Percentiles rank a stretch among this genome's conserved stretches.
phyloP scores from a whole-genome alignment of 805 yeast species.

The Sugiyamaella mastotermitis region DNA sequence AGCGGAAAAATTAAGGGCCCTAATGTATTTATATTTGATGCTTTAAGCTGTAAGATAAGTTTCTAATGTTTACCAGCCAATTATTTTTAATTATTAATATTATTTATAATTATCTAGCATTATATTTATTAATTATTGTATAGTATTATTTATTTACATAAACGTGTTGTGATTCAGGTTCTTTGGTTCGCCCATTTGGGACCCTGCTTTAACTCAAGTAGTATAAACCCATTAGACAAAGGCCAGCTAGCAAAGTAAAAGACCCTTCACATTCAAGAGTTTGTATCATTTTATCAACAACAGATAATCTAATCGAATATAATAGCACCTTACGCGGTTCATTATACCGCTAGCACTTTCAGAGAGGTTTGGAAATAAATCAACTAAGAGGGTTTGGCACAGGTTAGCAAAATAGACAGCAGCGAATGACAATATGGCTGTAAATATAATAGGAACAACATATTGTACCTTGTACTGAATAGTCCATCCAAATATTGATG shows the following conservation, averaged over 20 bases:
- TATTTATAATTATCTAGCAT: too few relatives aligned
- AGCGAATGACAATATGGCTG: slow-evolving; percentile 52
- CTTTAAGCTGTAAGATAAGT: too few relatives aligned
- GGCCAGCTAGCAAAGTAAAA: slow-evolving; percentile 58
- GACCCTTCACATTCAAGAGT: slow-evolving; percentile 66
- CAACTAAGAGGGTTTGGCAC: slow-evolving; percentile 58
- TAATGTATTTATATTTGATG: too few relatives aligned
- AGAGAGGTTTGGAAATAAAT: slow-evolving; percentile 59
- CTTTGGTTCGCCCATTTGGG: too few relatives aligned
- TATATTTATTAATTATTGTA: too few relatives aligned
- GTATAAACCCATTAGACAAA: too few relatives aligned
- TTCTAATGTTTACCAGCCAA: too few relatives aligned
- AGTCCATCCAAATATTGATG: slow-evolving; percentile 80
- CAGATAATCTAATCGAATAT: slow-evolving; percentile 67
- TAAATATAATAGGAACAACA: slow-evolving; percentile 47
- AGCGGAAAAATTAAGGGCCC: too few relatives aligned
- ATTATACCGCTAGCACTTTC: slow-evolving; percentile 70
- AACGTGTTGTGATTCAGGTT: too few relatives aligned
- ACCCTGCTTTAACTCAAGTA: too few relatives aligned
- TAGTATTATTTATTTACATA: too few relatives aligned
- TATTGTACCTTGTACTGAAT: slow-evolving; percentile 42
- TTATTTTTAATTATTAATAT: too few relatives aligned
- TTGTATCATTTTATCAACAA: slow-evolving; percentile 51
- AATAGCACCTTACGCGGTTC: slow-evolving; percentile 67
- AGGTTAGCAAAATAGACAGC: slow-evolving; percentile 37